A percentile compares a stretch with the other conserved stretches of the same genome.
Evolutionary conservation across 257 asterid genomes (phyloP).

Genomic region (Primulina huaijiensis): DNA sequence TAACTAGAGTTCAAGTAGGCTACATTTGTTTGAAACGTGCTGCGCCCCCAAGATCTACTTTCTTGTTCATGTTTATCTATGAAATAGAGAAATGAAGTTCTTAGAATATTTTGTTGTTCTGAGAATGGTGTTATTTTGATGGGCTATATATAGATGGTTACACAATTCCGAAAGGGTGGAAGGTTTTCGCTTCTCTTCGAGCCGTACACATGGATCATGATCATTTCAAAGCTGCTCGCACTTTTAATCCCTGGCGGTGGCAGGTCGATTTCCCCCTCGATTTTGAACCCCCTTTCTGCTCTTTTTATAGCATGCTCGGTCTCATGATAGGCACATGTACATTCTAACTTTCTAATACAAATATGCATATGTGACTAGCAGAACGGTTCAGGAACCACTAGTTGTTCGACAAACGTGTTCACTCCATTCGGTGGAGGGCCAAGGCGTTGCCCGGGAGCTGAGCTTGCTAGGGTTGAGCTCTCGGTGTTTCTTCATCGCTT

Average conservation of each 20-base stretch:
- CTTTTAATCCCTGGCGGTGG: constrained; percentile 98
- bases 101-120: not conserved
- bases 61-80: not conserved
- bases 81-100: not conserved
- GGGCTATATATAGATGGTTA: constrained; percentile 39
- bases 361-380: constrained; percentile 21
- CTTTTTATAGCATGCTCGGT: not conserved
- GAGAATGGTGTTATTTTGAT: not conserved
- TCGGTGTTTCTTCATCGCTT: constrained; percentile 91
- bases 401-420: constrained; percentile 38
- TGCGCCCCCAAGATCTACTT: not conserved
- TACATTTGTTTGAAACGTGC: not conserved
- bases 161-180: constrained; percentile 86
- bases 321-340: not conserved
- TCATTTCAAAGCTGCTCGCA: constrained; percentile 82
- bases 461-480: constrained; percentile 88
- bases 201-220: constrained; percentile 82
- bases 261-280: constrained; percentile 39
- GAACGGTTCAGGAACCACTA: constrained; percentile 33
- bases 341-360: not conserved
- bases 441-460: constrained; percentile 96
- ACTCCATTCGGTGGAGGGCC: constrained; percentile 98
- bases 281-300: not conserved
- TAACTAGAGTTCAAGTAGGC: not conserved
- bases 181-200: constrained; percentile 79